phyloP scores from a whole-genome alignment of 1,284 basidiomycete species.

The Rhodotorula sp. region DNA sequence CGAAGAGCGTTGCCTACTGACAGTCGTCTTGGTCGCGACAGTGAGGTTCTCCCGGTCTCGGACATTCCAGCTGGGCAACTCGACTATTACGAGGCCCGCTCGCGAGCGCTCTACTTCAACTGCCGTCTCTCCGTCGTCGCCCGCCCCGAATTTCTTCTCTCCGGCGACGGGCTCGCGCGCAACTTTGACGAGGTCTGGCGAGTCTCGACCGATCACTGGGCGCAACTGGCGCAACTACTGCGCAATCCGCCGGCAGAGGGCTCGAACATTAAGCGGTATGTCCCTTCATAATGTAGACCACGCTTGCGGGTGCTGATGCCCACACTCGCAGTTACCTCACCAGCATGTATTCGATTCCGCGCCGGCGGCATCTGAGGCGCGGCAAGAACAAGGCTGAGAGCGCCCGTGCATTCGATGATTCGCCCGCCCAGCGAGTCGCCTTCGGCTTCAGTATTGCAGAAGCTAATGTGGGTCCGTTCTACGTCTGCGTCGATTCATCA shows the following conservation, averaged over 20 bases:
- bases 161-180: slow-evolving; percentile 24
- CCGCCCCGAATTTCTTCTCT: slow-evolving; percentile 26
- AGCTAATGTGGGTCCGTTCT: slow-evolving; percentile 8
- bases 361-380: neutral
- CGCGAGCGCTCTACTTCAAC: slow-evolving; percentile 28
- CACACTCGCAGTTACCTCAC: slow-evolving; percentile 1
- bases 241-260: neutral
- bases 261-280: neutral
- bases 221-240: neutral
- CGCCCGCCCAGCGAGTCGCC: neutral
- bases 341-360: slow-evolving; percentile 16
- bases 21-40: neutral
- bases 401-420: neutral
- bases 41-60: slow-evolving; percentile 11
- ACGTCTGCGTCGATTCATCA: no score
- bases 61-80: neutral
- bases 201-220: slow-evolving; percentile 26
- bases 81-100: slow-evolving; percentile 6
- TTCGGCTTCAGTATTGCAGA: slow-evolving; percentile 19
- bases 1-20: neutral
- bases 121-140: slow-evolving; percentile 20
- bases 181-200: slow-evolving; percentile 17
- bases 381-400: neutral
- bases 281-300: no score
- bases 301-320: no score